Evolutionary conservation across 2,329 filamentous ascomycete species (phyloP).

Genomic region (Pleoardoris graminearum): DNA sequence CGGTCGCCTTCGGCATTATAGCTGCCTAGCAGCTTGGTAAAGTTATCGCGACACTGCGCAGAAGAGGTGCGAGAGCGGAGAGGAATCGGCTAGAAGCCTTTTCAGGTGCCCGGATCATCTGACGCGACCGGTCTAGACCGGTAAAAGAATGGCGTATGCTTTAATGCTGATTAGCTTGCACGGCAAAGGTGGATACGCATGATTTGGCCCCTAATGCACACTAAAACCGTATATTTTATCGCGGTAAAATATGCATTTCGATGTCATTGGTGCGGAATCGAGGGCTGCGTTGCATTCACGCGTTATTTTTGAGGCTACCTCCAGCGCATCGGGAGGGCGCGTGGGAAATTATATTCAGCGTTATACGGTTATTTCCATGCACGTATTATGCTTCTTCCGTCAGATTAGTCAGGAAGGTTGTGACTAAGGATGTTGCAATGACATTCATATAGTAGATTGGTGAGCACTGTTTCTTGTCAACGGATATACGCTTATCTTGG

Average conservation of each 20-base stretch:
- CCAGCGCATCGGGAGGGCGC: no score
- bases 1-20: slow-evolving; percentile 5
- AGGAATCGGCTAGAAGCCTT: not conserved
- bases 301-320: no score
- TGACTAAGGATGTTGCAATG: no score
- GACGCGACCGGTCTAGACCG: not conserved
- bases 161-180: slow-evolving; percentile 1
- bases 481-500: no score
- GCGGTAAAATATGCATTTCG: not conserved
- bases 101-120: not conserved
- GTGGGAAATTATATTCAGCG: no score
- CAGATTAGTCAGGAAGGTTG: no score
- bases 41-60: not conserved
- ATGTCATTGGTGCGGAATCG: not conserved
- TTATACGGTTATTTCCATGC: no score
- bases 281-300: not conserved
- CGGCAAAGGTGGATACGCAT: not conserved
- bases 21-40: slow-evolving; percentile 1
- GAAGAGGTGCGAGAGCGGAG: not conserved
- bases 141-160: not conserved
- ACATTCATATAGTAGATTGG: no score
- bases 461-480: no score
- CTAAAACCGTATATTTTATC: not conserved
- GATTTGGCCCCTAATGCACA: not conserved
- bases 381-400: no score